Conservation (phyloP, 2,329 filamentous ascomycete species). For the Fusarium secorum region DNA sequence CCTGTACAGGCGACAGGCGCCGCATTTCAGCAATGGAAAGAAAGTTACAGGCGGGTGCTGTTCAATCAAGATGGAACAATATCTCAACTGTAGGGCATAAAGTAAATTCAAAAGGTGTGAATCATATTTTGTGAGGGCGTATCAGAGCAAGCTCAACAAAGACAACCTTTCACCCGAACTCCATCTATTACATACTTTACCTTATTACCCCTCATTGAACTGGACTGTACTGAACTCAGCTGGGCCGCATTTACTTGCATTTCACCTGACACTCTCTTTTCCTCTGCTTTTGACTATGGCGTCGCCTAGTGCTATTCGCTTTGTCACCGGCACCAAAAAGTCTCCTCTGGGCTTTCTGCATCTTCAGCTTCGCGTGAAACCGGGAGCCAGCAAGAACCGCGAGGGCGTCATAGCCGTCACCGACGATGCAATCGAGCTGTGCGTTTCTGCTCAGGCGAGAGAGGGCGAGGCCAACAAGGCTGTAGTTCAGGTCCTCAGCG, state of each 20-base stretch:
- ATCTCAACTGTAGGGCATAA: no score
- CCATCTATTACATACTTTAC: neutral
- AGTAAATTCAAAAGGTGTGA: neutral
- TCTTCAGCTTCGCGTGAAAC: constrained; percentile 72
- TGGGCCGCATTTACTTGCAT: neutral
- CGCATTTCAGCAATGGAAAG: constrained; percentile 13
- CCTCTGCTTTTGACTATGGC: constrained; percentile 33
- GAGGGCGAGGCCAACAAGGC: constrained; percentile 76
- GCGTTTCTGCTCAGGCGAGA: constrained; percentile 69
- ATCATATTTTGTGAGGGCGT: neutral
- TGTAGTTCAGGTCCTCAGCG: constrained; percentile 67
- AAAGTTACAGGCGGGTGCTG: neutral
- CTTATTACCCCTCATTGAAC: constrained; percentile 19
- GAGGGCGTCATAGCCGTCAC: constrained; percentile 67
- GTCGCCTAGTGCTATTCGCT: constrained; percentile 51
- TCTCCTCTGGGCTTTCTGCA: constrained; percentile 58
- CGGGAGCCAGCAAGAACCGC: constrained; percentile 67
- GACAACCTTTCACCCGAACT: neutral
- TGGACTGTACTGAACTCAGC: neutral
- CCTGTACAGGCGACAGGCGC: constrained; percentile 38
- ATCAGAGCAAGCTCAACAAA: neutral
- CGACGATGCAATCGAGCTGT: constrained; percentile 67
- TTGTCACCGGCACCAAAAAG: constrained; percentile 58
- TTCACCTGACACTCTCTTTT: neutral
- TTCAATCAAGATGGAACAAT: neutral